These are phyloP conservation scores for Trifolium dubium DNA, from an alignment of 306 rosid species.

Conservation along the genomic window DNA sequence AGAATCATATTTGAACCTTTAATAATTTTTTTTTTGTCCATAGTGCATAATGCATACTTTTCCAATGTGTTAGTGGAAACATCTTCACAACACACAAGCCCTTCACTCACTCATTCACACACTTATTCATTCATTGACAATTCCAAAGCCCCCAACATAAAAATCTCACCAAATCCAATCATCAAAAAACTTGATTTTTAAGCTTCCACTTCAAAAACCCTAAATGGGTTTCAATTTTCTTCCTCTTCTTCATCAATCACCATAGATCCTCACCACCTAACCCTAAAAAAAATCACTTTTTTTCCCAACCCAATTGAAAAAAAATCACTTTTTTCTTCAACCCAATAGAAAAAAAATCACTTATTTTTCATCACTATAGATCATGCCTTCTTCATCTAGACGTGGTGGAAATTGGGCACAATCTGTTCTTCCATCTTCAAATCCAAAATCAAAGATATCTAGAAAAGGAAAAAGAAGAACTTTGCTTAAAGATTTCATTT, in stretches of 20 bases:
- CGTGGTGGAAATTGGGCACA: conserved; percentile 79
- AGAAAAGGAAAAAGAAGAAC: conserved; percentile 68
- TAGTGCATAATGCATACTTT: not conserved
- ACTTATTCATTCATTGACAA: conserved; percentile 1
- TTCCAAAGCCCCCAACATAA: conserved; percentile 20
- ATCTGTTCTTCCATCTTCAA: conserved; percentile 68
- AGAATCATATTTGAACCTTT: too few relatives aligned
- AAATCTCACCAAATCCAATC: conserved; percentile 2
- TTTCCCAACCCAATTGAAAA: not conserved
- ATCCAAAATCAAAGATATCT: conserved; percentile 70
- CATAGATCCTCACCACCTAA: conserved; percentile 8
- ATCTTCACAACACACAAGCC: not conserved
- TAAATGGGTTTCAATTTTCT: conserved; percentile 15
- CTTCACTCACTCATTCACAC: not conserved
- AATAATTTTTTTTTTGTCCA: too few relatives aligned
- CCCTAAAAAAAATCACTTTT: not conserved
- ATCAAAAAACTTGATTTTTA: conserved; percentile 29
- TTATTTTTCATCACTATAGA: conserved; percentile 8
- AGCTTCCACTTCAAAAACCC: not conserved
- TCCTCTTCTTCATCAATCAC: conserved; percentile 16
- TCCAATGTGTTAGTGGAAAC: conserved; percentile 8
- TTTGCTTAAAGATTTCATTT: conserved; percentile 67
- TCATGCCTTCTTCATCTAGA: conserved; percentile 71
- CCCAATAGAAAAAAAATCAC: not conserved
- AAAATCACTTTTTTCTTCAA: not conserved